phyloP scores from a whole-genome alignment of 2,329 filamentous ascomycete species.

The Ramularia collo-cygni region DNA sequence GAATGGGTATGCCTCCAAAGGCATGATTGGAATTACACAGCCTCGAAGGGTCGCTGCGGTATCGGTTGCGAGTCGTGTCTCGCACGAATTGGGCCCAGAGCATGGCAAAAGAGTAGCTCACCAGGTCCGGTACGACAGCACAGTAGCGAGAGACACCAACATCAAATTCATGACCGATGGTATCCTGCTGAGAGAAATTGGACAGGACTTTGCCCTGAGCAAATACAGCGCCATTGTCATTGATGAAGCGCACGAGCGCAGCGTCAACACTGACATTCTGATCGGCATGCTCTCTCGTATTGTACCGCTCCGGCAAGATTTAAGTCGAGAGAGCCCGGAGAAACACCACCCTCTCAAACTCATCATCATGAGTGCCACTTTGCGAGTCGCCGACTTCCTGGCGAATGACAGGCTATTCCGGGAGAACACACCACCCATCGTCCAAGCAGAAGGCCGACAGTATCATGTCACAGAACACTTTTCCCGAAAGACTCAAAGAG shows the following conservation, averaged over 20 bases:
- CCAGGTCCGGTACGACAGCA: slow-evolving; percentile 88
- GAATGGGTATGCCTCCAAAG: slow-evolving; percentile 75
- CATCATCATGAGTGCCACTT: slow-evolving; percentile 95
- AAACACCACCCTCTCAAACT: slow-evolving; percentile 73
- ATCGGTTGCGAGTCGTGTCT: slow-evolving; percentile 91
- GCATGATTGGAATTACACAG: slow-evolving; percentile 92
- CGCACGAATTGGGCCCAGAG: slow-evolving; percentile 67
- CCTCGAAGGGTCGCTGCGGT: slow-evolving; percentile 91
- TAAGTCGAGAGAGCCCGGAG: slow-evolving; percentile 64
- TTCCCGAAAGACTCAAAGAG: slow-evolving; percentile 68
- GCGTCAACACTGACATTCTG: slow-evolving; percentile 96
- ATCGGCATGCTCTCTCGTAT: slow-evolving; percentile 95
- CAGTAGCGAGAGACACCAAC: slow-evolving; percentile 69
- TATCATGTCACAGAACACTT: slow-evolving; percentile 89
- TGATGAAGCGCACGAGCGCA: slow-evolving; percentile 94
- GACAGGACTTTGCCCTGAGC: slow-evolving; percentile 75
- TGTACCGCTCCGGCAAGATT: slow-evolving; percentile 70
- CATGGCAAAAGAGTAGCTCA: slow-evolving; percentile 76
- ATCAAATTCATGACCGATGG: slow-evolving; percentile 99
- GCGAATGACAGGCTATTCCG: slow-evolving; percentile 76
- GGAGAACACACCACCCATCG: slow-evolving; percentile 59
- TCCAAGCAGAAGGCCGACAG: slow-evolving; percentile 87
- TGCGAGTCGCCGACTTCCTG: slow-evolving; percentile 84
- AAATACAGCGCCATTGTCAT: slow-evolving; percentile 94
- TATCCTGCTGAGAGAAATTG: slow-evolving; percentile 84